These are phyloP conservation scores for Lactarius sanguifluus DNA, from an alignment of 768 basidiomycete species.

Conservation along the genomic window DNA sequence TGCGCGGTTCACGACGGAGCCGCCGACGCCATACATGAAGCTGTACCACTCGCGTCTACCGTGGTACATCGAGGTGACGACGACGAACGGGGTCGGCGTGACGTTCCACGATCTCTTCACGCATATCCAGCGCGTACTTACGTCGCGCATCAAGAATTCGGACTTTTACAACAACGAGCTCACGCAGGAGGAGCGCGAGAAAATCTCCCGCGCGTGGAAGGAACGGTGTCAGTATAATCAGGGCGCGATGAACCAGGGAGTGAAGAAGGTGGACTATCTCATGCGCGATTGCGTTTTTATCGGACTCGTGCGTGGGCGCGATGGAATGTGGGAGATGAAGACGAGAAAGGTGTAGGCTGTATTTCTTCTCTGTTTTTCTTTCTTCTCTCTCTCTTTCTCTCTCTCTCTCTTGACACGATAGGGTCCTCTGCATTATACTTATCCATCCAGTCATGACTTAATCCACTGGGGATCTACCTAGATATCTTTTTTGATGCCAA, in stretches of 20 bases:
- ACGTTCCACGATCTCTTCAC: constrained; percentile 56
- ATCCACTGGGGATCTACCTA: constrained; percentile 19
- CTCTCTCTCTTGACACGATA: constrained; percentile 9
- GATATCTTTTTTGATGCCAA: constrained; percentile 16
- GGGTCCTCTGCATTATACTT: constrained; percentile 23
- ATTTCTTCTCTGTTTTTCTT: not conserved
- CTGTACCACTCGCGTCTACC: constrained; percentile 58
- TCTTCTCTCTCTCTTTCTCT: not conserved
- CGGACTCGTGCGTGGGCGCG: constrained; percentile 52
- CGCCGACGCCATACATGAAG: constrained; percentile 51
- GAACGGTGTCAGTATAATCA: constrained; percentile 42
- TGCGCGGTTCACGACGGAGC: constrained; percentile 52
- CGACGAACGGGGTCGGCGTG: constrained; percentile 50
- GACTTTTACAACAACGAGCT: constrained; percentile 64
- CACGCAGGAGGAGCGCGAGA: constrained; percentile 44
- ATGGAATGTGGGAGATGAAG: constrained; percentile 68
- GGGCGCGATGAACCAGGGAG: constrained; percentile 43
- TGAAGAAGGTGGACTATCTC: constrained; percentile 61
- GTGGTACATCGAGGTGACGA: constrained; percentile 64
- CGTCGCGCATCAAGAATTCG: constrained; percentile 44
- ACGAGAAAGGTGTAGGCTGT: constrained; percentile 37
- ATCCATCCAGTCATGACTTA: constrained; percentile 19
- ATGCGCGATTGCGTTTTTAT: constrained; percentile 51
- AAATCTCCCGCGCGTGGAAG: constrained; percentile 47
- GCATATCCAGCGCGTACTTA: constrained; percentile 47